phyloP scores from a whole-genome alignment of 2,329 filamentous ascomycete genomes.

The Apiospora marii region DNA sequence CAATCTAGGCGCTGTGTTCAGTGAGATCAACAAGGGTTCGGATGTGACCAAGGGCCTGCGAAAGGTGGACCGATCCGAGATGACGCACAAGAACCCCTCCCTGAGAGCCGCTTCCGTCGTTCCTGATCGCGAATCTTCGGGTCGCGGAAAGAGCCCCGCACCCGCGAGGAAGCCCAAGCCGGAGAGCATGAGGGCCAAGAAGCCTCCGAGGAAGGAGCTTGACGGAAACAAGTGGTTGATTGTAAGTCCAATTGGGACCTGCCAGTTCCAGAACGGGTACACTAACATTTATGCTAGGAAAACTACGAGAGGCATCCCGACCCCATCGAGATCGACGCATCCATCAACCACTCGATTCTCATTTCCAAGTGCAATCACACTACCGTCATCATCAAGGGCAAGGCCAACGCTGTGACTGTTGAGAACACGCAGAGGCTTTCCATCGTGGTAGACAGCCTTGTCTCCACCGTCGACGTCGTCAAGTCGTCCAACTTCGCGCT shows the following conservation, averaged over 20 bases:
- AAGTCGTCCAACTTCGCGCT: conserved; percentile 94
- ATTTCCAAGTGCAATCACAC: conserved; percentile 92
- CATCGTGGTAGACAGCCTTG: conserved; percentile 71
- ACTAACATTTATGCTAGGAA: conserved; percentile 64
- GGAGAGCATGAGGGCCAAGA: conserved; percentile 84
- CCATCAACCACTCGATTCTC: conserved; percentile 86
- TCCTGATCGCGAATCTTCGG: conserved; percentile 61
- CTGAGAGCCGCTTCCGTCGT: conserved; percentile 79
- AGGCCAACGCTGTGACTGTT: conserved; percentile 95
- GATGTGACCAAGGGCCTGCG: conserved; percentile 87
- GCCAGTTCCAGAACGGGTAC: not conserved
- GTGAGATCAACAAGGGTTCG: conserved; percentile 87
- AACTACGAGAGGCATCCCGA: conserved; percentile 82
- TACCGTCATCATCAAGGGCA: conserved; percentile 87
- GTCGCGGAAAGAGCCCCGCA: conserved; percentile 82
- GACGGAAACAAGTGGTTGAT: conserved; percentile 95
- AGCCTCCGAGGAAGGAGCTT: conserved; percentile 79
- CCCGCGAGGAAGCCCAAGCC: conserved; percentile 89
- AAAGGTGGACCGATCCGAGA: conserved; percentile 93
- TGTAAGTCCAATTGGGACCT: conserved; percentile 53
- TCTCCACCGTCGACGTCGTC: conserved; percentile 76
- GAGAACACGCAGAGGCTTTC: conserved; percentile 89
- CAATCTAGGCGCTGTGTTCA: conserved; percentile 89
- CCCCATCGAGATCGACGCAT: conserved; percentile 82
- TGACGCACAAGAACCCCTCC: conserved; percentile 98